A percentile compares a stretch with the other conserved stretches of the same genome.
Evolutionary conservation across 371 early-diverging fungal species (phyloP).

Genomic region (Mucor piriformis): DNA sequence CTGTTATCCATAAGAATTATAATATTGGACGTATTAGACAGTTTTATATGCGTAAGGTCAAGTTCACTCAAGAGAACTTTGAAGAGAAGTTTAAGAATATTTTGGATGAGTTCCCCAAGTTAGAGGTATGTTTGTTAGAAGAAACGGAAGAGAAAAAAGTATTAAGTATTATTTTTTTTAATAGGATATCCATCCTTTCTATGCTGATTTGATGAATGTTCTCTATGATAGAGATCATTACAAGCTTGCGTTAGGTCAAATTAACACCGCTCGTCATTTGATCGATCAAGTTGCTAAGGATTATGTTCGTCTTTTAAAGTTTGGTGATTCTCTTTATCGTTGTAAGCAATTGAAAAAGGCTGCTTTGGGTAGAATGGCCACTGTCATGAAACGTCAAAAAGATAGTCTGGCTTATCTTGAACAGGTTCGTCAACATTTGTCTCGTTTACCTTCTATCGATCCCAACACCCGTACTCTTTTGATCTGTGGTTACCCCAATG

Average conservation of each 20-base stretch:
- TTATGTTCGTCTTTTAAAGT: slow-evolving; percentile 98
- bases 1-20: slow-evolving; percentile 96
- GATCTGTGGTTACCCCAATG: slow-evolving; percentile 99
- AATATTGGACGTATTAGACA: slow-evolving; percentile 96
- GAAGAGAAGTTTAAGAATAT: slow-evolving; percentile 95
- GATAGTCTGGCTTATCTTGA: slow-evolving; percentile 98
- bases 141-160: not conserved
- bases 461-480: slow-evolving; percentile 98
- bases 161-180: not conserved
- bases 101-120: slow-evolving; percentile 96
- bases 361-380: slow-evolving; percentile 97
- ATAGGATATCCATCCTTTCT: slow-evolving; percentile 99
- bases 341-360: slow-evolving; percentile 99
- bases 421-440: slow-evolving; percentile 99
- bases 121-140: slow-evolving; percentile 73
- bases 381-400: slow-evolving; percentile 98
- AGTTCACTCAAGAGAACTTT: slow-evolving; percentile 98
- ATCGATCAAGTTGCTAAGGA: slow-evolving; percentile 98
- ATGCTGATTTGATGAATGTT: slow-evolving; percentile 99
- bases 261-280: slow-evolving; percentile 96
- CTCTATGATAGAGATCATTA: slow-evolving; percentile 99
- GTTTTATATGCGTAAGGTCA: slow-evolving; percentile 99
- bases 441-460: slow-evolving; percentile 97
- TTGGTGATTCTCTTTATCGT: slow-evolving; percentile 98
- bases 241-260: slow-evolving; percentile 99